Evolutionary conservation across 129 eudicot genomes (phyloP).

Genomic region (Deinandra increscens): DNA sequence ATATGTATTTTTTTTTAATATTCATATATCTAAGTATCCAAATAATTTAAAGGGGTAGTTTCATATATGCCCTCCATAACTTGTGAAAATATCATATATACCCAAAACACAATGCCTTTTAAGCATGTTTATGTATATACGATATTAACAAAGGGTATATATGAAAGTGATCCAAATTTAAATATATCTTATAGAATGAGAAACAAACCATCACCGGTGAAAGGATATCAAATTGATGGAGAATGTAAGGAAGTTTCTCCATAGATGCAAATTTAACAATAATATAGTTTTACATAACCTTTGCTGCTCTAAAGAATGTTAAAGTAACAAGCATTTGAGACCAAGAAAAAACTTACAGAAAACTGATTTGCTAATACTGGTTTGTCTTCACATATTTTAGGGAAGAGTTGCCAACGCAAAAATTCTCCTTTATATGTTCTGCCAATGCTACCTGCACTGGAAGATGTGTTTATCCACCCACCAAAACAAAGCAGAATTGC

Average conservation of each 20-base stretch:
- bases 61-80: not conserved
- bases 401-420: conserved; percentile 91
- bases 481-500: conserved; percentile 23
- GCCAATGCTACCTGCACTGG: conserved; percentile 98
- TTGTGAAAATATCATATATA: not conserved
- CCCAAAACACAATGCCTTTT: not conserved
- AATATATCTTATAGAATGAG: not conserved
- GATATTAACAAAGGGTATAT: not conserved
- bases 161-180: not conserved
- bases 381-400: conserved; percentile 79
- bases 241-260: not conserved
- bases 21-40: conserved; percentile 4
- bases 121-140: not conserved
- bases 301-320: conserved; percentile 2
- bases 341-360: conserved; percentile 65
- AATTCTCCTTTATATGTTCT: conserved; percentile 94
- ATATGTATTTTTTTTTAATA: not conserved
- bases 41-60: not conserved
- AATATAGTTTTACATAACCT: conserved; percentile 5
- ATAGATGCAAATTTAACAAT: not conserved
- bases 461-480: conserved; percentile 31
- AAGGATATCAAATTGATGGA: conserved; percentile 8
- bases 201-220: conserved; percentile 1
- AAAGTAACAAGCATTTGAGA: not conserved
- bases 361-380: conserved; percentile 94